Base-by-base conservation (phyloP, 2,329 filamentous ascomycete species). In the Aspergillus transmontanensis region DNA sequence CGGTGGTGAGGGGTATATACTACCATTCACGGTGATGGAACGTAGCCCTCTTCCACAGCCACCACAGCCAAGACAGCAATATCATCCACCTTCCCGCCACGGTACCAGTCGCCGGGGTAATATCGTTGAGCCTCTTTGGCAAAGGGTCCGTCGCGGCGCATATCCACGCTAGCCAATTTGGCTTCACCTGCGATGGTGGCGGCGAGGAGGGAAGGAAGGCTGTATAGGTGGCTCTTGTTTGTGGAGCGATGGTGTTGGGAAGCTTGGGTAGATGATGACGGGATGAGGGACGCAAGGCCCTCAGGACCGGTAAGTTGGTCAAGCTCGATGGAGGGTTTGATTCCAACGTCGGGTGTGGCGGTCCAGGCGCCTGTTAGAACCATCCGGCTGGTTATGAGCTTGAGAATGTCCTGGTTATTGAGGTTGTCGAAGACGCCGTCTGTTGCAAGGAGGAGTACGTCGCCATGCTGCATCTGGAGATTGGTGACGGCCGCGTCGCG, bases 401-500 rank as follows among this genome's bases (percentile, higher is more conserved):
- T 87, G 14, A 99, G 84, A 34, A 96, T 90, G 69, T 99, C 93
- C 73, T 96, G 91, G 72, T 93, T 91, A 73, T 92, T 95, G 36
- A 99, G 84, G 71, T 99, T 99, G 77, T 99, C 95, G 86, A 95
- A 95, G 5, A 98, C 90, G 4, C 95, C 95, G 77, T 99, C 95
- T 0, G 93, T 97, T 1, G 93, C 95, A 69, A 99, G 91, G 21
- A 99, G 81, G n/a, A 98, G 82, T 1, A 99, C 90, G 75, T 99
- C 95, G 23, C 95, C 95, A 76, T 98, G 93, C 67, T 90, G 89
- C 60, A 98, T 85, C 48, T 83, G 79, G 76, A 96, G 89, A 63
- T 88, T 88, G 19, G 90, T 90, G 32, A 96, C 86, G 74, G 92
- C 90, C 23, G 95, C 92, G 73, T 98, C 92, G 67, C 87, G 86